Evolutionary conservation across 352 stramenopile species (phyloP).

Genomic region (Globisporangium alternatum): DNA sequence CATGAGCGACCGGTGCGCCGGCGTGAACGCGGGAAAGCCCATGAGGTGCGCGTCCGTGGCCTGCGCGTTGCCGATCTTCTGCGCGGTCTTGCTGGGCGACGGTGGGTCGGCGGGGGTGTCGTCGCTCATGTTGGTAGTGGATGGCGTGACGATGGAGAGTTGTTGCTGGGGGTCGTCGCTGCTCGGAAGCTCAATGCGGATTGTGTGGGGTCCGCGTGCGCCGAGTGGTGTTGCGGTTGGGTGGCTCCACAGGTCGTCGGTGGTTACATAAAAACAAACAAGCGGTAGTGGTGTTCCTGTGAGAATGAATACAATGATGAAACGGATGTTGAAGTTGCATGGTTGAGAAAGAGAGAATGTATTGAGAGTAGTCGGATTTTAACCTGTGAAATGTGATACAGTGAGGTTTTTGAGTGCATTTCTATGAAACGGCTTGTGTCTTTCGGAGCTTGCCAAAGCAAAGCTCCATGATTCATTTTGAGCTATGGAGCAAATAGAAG

Average conservation of each 20-base stretch:
- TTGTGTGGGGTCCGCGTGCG: background rate
- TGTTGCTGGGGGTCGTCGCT: background rate
- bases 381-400: background rate
- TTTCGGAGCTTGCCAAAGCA: background rate
- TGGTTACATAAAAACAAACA: slow-evolving; percentile 6
- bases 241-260: background rate
- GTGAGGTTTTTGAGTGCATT: background rate
- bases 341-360: background rate
- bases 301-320: background rate
- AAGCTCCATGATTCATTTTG: background rate
- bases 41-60: slow-evolving; percentile 57
- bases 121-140: slow-evolving; percentile 24
- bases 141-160: too few relatives aligned
- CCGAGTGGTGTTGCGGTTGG: background rate
- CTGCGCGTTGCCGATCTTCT: slow-evolving; percentile 82
- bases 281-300: background rate
- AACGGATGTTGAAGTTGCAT: slow-evolving; percentile 18
- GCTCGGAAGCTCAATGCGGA: slow-evolving; percentile 8
- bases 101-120: slow-evolving; percentile 19
- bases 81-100: slow-evolving; percentile 75
- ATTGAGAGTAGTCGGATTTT: background rate
- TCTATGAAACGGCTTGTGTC: background rate
- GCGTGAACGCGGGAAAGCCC: slow-evolving; percentile 72
- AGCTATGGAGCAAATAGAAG: background rate
- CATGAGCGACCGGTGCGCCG: slow-evolving; percentile 74